Base-by-base conservation (phyloP, 2,329 filamentous ascomycete genomes). In the Diplodia sapinea region DNA sequence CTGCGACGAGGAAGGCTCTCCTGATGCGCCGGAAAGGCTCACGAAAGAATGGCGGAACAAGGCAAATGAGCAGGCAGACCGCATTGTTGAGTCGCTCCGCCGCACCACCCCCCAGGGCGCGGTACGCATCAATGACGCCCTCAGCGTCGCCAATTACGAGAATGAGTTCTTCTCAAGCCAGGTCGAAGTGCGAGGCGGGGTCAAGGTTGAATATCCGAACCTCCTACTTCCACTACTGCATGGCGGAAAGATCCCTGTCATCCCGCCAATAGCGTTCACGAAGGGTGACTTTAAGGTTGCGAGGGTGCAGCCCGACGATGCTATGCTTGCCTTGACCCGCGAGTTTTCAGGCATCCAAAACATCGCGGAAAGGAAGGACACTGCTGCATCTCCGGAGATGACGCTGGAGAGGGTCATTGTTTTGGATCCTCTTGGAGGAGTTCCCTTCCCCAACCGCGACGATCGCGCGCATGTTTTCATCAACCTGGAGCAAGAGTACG, bases 401-500 rank as follows among this genome's bases (percentile, higher is more conserved):
- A 67, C 23, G 13, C 81, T 99, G 6, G 94, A 98, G 75, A 87
- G 94, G 43, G 84, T 99, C 51, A 96, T 99, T 70, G 82, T 99
- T 33, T 84, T 99, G 7, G 95, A 99, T 77, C 89, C 92, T 0
- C 80, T 93, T 0, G 95, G 95, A 3, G 94, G 93, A 0, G 93
- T 94, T 55, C 95, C 95, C 0, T 92, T 68, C 76, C 85, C 73
- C 80, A 84, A 76, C 77, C 86, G 71, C 81, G 85, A 54, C 80
- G 90, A 78, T 72, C 87, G 85, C 62, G 86, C 91, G 1, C 91
- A 95, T 76, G 87, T 95, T 8, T 98, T 97, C 75, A 87, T 99
- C 75, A 99, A 99, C 73, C 85, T 99, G 67, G 91, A 96, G 75
- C 93, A 98, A 75, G 94, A 99, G 76, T 97, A 91, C 71, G 82